These are phyloP conservation scores for Exophiala phaeomuriformis DNA, from an alignment of 2,329 filamentous ascomycete genomes.

Conservation along the genomic window DNA sequence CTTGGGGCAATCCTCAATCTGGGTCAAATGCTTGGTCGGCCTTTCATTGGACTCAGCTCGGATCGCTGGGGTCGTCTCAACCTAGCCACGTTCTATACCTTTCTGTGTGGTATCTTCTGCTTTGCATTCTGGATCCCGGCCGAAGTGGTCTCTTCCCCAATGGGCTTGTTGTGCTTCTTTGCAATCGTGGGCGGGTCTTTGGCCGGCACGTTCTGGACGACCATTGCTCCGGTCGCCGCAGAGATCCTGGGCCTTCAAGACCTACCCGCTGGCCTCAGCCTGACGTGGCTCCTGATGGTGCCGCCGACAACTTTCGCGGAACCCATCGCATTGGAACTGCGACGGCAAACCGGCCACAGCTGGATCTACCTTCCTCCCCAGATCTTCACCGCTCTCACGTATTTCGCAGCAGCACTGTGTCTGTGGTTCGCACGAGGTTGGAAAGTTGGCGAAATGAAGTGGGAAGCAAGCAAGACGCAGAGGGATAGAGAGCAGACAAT, in stretches of 20 bases:
- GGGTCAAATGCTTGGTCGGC: constrained; percentile 51
- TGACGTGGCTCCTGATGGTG: constrained; percentile 54
- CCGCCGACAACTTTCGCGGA: constrained; percentile 43
- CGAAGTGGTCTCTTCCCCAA: constrained; percentile 40
- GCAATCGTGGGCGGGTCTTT: constrained; percentile 52
- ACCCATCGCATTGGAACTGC: constrained; percentile 55
- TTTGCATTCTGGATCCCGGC: constrained; percentile 58
- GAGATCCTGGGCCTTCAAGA: constrained; percentile 56
- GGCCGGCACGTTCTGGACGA: constrained; percentile 54
- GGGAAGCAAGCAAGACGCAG: constrained; percentile 3
- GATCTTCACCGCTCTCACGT: constrained; percentile 57
- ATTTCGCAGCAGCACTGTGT: constrained; percentile 48
- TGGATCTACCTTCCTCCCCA: constrained; percentile 37
- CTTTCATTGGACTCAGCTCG: constrained; percentile 56
- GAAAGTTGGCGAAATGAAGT: constrained; percentile 34
- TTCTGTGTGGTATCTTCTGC: constrained; percentile 50
- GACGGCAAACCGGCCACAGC: constrained; percentile 32
- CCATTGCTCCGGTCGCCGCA: constrained; percentile 52
- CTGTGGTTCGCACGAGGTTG: constrained; percentile 37
- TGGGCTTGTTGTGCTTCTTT: constrained; percentile 52
- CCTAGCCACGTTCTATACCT: constrained; percentile 50
- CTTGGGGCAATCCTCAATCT: constrained; percentile 58
- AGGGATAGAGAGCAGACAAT: constrained; percentile 2
- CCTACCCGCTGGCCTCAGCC: constrained; percentile 50
- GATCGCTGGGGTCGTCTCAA: constrained; percentile 57